Evolutionary conservation across 768 basidiomycete species (phyloP).

Genomic region (Russula dissimulans): DNA sequence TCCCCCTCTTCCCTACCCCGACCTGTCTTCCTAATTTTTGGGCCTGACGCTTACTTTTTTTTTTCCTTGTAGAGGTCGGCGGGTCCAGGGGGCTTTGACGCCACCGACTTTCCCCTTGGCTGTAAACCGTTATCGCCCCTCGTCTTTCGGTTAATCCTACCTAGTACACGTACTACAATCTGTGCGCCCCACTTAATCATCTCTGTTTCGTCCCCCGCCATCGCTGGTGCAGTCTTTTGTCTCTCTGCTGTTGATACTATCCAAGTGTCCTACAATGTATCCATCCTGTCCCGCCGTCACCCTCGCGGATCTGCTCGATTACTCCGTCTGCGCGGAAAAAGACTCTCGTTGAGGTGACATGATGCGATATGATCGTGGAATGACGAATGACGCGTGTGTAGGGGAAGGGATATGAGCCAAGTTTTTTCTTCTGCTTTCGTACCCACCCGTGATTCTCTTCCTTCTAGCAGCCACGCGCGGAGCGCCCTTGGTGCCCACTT

Average conservation of each 20-base stretch:
- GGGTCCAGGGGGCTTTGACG: constrained; percentile 41
- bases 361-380: neutral
- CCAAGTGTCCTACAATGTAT: constrained; percentile 15
- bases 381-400: neutral
- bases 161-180: constrained; percentile 9
- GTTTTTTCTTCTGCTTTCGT: neutral
- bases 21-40: neutral
- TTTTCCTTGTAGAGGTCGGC: constrained; percentile 46
- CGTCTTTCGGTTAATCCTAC: neutral
- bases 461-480: neutral
- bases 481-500: neutral
- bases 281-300: neutral
- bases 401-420: neutral
- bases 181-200: constrained; percentile 7
- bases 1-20: neutral
- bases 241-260: constrained; percentile 13
- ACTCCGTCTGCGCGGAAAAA: neutral
- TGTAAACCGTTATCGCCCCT: neutral
- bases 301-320: neutral
- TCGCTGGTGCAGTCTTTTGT: neutral
- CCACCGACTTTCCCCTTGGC: constrained; percentile 9
- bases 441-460: neutral
- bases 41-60: neutral
- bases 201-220: neutral
- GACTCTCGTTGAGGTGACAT: neutral